These are phyloP conservation scores for Trifolium pratense DNA, from an alignment of 306 rosid genomes.

Conservation along the genomic window DNA sequence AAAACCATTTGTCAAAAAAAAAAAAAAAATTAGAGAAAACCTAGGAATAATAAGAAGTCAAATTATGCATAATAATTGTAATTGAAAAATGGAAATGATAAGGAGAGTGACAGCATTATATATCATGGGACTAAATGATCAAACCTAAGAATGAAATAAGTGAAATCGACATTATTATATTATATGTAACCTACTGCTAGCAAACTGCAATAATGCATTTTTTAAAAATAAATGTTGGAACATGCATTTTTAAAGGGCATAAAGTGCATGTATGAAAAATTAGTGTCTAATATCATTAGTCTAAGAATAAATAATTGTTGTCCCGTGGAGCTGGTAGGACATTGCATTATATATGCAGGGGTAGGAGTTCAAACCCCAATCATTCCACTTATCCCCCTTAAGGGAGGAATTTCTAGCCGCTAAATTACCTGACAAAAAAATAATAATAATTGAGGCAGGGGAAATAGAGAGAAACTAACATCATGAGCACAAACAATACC, in stretches of 20 bases:
- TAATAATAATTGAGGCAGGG: too few relatives aligned
- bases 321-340: too few relatives aligned
- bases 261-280: too few relatives aligned
- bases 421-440: not conserved
- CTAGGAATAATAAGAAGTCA: too few relatives aligned
- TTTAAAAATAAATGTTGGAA: not conserved
- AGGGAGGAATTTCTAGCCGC: too few relatives aligned
- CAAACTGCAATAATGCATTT: not conserved
- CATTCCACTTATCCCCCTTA: too few relatives aligned
- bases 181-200: not conserved
- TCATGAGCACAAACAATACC: slow-evolving; percentile 61
- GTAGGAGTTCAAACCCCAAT: too few relatives aligned
- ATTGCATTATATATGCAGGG: too few relatives aligned
- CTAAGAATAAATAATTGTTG: too few relatives aligned
- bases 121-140: slow-evolving; percentile 4
- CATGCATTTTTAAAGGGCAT: not conserved
- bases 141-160: not conserved
- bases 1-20: too few relatives aligned
- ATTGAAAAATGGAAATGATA: slow-evolving; percentile 35
- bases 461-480: slow-evolving; percentile 54
- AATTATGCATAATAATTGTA: slow-evolving; percentile 6
- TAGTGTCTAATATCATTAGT: too few relatives aligned
- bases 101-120: slow-evolving; percentile 17
- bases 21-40: too few relatives aligned
- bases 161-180: not conserved